A percentile compares a stretch with the other conserved stretches of the same genome.
phyloP scores from a whole-genome alignment of 2,329 filamentous ascomycete species.

The Aspergillus oerlinghausenensis region DNA sequence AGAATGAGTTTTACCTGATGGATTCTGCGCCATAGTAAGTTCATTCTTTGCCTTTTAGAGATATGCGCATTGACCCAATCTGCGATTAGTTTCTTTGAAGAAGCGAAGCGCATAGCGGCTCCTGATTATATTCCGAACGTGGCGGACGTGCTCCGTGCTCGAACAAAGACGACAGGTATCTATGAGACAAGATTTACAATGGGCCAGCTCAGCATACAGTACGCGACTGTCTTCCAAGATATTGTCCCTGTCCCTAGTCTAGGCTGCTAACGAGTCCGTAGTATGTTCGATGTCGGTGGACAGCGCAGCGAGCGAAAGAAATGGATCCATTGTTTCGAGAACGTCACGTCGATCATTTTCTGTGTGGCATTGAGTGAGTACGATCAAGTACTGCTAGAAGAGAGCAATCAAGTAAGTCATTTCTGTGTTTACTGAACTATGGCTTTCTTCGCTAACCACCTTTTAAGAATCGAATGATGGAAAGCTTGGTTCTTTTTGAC shows the following conservation, averaged over 20 bases:
- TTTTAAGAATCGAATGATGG: slow-evolving; percentile 97
- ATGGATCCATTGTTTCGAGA: slow-evolving; percentile 99
- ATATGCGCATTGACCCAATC: slow-evolving; percentile 20
- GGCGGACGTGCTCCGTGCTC: slow-evolving; percentile 87
- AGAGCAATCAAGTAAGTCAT: slow-evolving; percentile 80
- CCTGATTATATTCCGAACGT: slow-evolving; percentile 87
- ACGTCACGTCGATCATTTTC: slow-evolving; percentile 99
- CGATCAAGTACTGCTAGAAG: slow-evolving; percentile 92
- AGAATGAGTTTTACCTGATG: slow-evolving; percentile 99
- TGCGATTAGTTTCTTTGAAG: slow-evolving; percentile 79
- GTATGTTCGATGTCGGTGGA: slow-evolving; percentile 98
- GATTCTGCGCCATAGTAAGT: slow-evolving; percentile 96
- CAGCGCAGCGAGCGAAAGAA: slow-evolving; percentile 98
- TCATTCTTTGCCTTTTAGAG: background rate
- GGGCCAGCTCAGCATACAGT: slow-evolving; percentile 99
- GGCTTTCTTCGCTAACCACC: slow-evolving; percentile 7
- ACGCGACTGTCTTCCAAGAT: slow-evolving; percentile 40
- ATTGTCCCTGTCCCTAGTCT: background rate
- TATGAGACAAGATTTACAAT: slow-evolving; percentile 99
- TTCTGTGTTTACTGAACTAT: slow-evolving; percentile 7
- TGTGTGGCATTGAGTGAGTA: slow-evolving; percentile 98
- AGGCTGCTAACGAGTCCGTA: slow-evolving; percentile 38
- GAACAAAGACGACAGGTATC: slow-evolving; percentile 98
- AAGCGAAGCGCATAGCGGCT: slow-evolving; percentile 77
- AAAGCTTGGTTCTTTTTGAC: slow-evolving; percentile 91